These are phyloP conservation scores for Tuber aestivum DNA, from an alignment of 495 filamentous ascomycete genomes.

Conservation along the genomic window DNA sequence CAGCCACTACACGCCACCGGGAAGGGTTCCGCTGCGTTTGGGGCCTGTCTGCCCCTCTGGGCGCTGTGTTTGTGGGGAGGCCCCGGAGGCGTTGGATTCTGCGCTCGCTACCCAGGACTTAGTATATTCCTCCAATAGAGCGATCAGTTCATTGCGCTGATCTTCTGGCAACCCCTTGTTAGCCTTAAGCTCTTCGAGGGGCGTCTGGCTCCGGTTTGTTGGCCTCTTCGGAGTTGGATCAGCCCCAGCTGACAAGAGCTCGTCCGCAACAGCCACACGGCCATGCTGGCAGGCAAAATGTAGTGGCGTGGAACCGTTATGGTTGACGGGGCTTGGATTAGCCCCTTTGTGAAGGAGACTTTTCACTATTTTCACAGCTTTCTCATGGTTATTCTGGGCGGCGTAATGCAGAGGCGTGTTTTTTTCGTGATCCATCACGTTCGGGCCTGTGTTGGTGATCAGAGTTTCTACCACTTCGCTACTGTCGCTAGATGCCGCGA, in stretches of 20 bases:
- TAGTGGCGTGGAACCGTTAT: neutral
- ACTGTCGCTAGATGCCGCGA: conserved; percentile 6
- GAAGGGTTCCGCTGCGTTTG: neutral
- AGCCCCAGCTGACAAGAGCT: neutral
- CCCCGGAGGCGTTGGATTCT: neutral
- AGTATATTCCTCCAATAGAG: neutral
- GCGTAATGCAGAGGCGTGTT: conserved; percentile 26
- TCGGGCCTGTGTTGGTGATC: neutral
- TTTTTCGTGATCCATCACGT: neutral
- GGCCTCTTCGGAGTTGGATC: neutral
- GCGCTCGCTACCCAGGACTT: neutral
- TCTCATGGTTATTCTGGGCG: conserved; percentile 8
- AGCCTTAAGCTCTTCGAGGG: neutral
- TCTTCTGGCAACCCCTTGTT: neutral
- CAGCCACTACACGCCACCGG: neutral
- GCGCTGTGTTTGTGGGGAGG: neutral
- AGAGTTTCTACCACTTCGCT: neutral
- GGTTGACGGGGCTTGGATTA: neutral
- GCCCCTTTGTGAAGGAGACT: conserved; percentile 16
- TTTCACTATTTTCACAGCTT: conserved; percentile 7
- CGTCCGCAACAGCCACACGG: neutral
- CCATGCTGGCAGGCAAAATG: neutral
- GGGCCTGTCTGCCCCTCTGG: neutral
- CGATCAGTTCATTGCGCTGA: neutral
- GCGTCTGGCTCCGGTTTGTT: no score